phyloP scores from a whole-genome alignment of 2,329 filamentous ascomycete genomes.

The Lachnellula suecica region DNA sequence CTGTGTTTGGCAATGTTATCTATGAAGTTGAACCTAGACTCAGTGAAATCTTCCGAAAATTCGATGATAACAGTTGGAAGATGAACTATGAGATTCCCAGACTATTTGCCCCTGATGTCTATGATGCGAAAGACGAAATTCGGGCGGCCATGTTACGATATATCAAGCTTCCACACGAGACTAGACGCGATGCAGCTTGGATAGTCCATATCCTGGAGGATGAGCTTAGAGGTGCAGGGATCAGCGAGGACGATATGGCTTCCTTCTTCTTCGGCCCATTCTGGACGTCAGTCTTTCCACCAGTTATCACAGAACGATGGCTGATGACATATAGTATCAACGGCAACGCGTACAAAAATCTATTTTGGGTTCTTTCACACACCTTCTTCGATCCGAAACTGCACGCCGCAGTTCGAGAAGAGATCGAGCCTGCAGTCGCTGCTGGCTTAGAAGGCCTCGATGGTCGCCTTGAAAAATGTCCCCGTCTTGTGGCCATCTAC shows the following conservation, averaged over 20 bases:
- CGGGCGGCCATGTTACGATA: neutral
- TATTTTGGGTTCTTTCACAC: conserved; percentile 9
- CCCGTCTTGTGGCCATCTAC: conserved; percentile 4
- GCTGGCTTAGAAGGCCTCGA: neutral
- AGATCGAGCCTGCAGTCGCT: neutral
- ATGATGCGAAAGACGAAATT: neutral
- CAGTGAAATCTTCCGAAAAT: neutral
- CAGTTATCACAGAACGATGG: neutral
- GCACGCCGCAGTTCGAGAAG: neutral
- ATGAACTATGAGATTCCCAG: neutral
- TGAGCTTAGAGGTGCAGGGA: neutral
- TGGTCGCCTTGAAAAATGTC: neutral
- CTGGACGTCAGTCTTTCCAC: neutral
- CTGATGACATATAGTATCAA: conserved; percentile 3
- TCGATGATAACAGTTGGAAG: neutral
- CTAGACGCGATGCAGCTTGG: neutral
- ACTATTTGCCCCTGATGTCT: neutral
- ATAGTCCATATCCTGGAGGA: neutral
- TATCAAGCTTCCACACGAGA: neutral
- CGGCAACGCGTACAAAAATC: conserved; percentile 8
- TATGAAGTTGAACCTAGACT: neutral
- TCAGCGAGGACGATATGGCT: neutral
- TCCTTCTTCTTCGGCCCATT: neutral
- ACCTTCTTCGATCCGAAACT: neutral
- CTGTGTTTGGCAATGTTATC: neutral